A percentile compares a stretch with the other conserved stretches of the same genome.
Evolutionary conservation across 805 yeast species (phyloP).

Genomic region (Saturnispora gosingensis): DNA sequence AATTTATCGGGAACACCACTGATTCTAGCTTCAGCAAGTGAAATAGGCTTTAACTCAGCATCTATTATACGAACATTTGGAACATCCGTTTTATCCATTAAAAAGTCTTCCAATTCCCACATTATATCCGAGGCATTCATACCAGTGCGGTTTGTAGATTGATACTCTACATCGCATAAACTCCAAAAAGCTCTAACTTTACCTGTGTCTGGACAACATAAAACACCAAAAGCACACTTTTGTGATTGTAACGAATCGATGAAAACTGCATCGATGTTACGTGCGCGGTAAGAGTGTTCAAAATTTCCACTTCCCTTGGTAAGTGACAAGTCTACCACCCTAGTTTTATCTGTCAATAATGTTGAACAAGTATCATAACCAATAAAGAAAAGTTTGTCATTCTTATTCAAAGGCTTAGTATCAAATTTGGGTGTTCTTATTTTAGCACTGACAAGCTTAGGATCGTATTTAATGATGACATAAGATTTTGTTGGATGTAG

Average conservation of each 20-base stretch:
- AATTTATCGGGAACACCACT: not conserved
- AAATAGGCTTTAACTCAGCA: not conserved
- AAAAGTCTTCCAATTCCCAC: not conserved
- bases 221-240: slow-evolving; percentile 60
- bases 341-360: too few species aligned
- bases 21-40: not conserved
- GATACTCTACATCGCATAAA: not conserved
- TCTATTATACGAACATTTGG: not conserved
- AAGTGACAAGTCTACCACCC: too few species aligned
- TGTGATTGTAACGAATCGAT: slow-evolving; percentile 64
- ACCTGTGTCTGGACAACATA: slow-evolving; percentile 63
- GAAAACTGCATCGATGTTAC: slow-evolving; percentile 68
- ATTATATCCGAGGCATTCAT: not conserved
- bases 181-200: not conserved
- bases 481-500: slow-evolving; percentile 83
- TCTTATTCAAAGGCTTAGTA: slow-evolving; percentile 49
- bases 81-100: not conserved
- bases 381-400: slow-evolving; percentile 64
- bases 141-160: not conserved
- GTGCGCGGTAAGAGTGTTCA: slow-evolving; percentile 77
- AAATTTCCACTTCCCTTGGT: slow-evolving; percentile 38
- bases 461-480: slow-evolving; percentile 77
- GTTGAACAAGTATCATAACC: slow-evolving; percentile 46
- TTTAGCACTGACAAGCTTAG: slow-evolving; percentile 60
- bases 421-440: slow-evolving; percentile 60